These are phyloP conservation scores for Micromonas pusilla DNA, from an alignment of 139 green algal genomes.

Conservation along the genomic window DNA sequence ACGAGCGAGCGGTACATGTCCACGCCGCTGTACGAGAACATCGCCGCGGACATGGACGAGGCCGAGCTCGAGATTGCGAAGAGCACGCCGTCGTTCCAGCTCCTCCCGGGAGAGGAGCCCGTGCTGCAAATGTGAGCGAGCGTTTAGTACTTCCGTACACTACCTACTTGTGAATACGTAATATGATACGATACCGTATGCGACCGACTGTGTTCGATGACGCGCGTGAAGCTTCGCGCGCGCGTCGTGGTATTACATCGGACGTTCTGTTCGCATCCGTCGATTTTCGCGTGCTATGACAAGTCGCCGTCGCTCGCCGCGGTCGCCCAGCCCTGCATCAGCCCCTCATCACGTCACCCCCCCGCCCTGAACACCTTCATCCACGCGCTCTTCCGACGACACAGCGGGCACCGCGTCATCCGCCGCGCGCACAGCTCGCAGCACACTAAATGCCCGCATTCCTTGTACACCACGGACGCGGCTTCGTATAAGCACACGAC, in stretches of 20 bases:
- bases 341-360: too few species aligned
- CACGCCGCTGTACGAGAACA: slow-evolving; percentile 30
- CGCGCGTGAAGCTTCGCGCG: too few species aligned
- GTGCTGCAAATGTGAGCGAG: not conserved
- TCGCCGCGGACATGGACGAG: slow-evolving; percentile 33
- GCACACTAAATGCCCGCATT: not conserved
- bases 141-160: too few species aligned
- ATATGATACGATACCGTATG: too few species aligned
- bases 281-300: too few species aligned
- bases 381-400: too few species aligned
- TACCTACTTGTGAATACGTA: too few species aligned
- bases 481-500: not conserved
- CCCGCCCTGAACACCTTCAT: not conserved
- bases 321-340: too few species aligned
- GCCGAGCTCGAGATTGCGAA: slow-evolving; percentile 32
- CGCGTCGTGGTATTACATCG: too few species aligned
- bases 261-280: too few species aligned
- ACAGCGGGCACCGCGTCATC: not conserved
- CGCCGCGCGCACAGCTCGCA: not conserved
- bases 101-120: slow-evolving; percentile 26
- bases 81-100: slow-evolving; percentile 27
- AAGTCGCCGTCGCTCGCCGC: too few species aligned
- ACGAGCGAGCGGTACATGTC: slow-evolving; percentile 34
- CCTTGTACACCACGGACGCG: not conserved
- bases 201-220: too few species aligned